These are phyloP conservation scores for Aspergillus hancockii DNA, from an alignment of 495 filamentous ascomycete species.

Conservation along the genomic window DNA sequence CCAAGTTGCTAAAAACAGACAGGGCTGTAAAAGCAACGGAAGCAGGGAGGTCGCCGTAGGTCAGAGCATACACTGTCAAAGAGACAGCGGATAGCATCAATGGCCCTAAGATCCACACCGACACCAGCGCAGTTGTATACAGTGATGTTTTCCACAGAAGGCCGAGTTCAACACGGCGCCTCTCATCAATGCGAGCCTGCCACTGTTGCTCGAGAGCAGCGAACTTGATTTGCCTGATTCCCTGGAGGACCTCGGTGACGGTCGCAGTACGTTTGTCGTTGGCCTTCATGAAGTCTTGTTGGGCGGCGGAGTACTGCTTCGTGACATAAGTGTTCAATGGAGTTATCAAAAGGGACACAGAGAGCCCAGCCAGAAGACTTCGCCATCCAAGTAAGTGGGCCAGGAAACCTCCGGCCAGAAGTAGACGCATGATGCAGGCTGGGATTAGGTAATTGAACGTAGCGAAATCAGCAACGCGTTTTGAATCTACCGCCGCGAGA, in stretches of 20 bases:
- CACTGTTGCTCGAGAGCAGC: slow-evolving; percentile 79
- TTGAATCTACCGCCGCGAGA: slow-evolving; percentile 74
- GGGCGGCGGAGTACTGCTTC: slow-evolving; percentile 63
- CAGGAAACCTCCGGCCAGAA: slow-evolving; percentile 66
- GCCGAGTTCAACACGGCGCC: slow-evolving; percentile 64
- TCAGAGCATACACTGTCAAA: slow-evolving; percentile 64
- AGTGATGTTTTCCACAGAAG: slow-evolving; percentile 67
- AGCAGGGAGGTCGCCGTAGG: slow-evolving; percentile 62
- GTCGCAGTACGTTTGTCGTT: slow-evolving; percentile 77
- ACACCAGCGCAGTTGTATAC: slow-evolving; percentile 52
- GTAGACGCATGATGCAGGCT: slow-evolving; percentile 53
- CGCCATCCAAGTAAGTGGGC: slow-evolving; percentile 72
- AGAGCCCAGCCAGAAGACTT: slow-evolving; percentile 66
- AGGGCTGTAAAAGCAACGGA: slow-evolving; percentile 83
- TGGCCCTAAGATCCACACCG: slow-evolving; percentile 75
- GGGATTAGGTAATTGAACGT: slow-evolving; percentile 67
- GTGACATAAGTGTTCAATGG: slow-evolving; percentile 72
- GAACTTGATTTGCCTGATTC: slow-evolving; percentile 88
- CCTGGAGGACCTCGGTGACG: slow-evolving; percentile 78
- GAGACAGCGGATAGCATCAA: slow-evolving; percentile 72
- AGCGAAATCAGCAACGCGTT: slow-evolving; percentile 71
- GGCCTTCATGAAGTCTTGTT: slow-evolving; percentile 75
- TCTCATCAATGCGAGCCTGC: slow-evolving; percentile 69
- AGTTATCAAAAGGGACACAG: slow-evolving; percentile 59
- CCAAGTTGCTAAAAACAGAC: slow-evolving; percentile 70